phyloP scores from a whole-genome alignment of 306 rosid species.

The Alnus rubra region DNA sequence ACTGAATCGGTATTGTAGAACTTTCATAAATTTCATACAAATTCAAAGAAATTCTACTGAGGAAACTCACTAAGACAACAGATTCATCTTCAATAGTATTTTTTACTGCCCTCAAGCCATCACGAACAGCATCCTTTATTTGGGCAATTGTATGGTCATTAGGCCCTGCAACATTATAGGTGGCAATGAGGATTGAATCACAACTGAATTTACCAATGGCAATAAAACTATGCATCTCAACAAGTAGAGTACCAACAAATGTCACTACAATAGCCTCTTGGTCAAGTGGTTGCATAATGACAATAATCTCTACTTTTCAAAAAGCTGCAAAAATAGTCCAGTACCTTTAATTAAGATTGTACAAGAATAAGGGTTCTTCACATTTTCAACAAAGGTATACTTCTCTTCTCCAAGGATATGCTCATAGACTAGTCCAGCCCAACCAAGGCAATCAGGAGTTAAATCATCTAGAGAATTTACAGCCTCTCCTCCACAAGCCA shows the following conservation, averaged over 20 bases:
- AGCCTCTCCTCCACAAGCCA: conserved; percentile 99
- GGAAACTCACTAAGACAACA: conserved; percentile 62
- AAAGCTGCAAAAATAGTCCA: conserved; percentile 1
- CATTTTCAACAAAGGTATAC: conserved; percentile 90
- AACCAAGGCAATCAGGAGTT: conserved; percentile 88
- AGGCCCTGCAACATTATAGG: conserved; percentile 66
- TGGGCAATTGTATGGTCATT: conserved; percentile 98
- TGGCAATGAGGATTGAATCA: conserved; percentile 24
- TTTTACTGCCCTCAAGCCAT: conserved; percentile 94
- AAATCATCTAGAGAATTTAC: conserved; percentile 89
- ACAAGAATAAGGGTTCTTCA: conserved; percentile 91
- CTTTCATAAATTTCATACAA: not conserved
- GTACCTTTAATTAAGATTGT: conserved; percentile 96
- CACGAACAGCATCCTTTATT: conserved; percentile 98
- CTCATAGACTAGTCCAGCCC: conserved; percentile 99
- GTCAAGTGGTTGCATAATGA: not conserved
- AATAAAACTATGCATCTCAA: conserved; percentile 11
- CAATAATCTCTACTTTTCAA: not conserved
- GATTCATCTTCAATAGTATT: conserved; percentile 96
- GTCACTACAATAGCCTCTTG: not conserved
- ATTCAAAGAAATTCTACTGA: not conserved
- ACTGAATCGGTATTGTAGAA: not conserved
- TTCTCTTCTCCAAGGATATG: conserved; percentile 97
- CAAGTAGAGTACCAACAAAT: not conserved
- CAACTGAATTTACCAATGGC: conserved; percentile 16